Evolutionary conservation across 768 basidiomycete genomes (phyloP), one percentile per base, ranked within the genome.

Genomic region (Kwoniella heveanensis): DNA sequence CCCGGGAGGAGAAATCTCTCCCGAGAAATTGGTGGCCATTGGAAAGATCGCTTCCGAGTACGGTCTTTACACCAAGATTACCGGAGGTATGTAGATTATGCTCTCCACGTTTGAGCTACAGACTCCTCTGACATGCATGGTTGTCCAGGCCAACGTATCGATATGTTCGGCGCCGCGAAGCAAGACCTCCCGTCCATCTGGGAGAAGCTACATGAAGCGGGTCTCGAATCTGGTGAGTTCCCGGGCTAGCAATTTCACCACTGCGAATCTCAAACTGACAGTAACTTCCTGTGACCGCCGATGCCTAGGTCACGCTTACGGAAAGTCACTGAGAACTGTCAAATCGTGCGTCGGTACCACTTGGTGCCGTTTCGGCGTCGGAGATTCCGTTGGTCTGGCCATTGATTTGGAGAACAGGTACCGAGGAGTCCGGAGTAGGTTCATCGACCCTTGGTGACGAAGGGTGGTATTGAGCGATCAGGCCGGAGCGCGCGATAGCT

Each of bases 271-370:
- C n/a, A n/a, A n/a, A n/a, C n/a, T n/a, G n/a, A n/a, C n/a, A n/a
- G n/a, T 19, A 17, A 44, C 13, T 32, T 32, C 32, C 13, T 44
- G 39, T 44, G 39, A 44, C 10, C 24, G 19, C 32, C n/a, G n/a
- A n/a, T n/a, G n/a, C n/a, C 32, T 17, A 44, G 88, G 89, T 1
- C 88, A 89, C 70, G 89, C 87, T 0, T 90, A 90, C 72, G 88
- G 88, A 64, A 85, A 85, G 69, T 82, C 84, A 10, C 79, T 90
- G 37, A 82, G 88, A n/a, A 88, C 88, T 0, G 88, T 90, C 54
- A 90, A 90, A 79, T 86, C 85, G 0, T 90, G 89, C 69, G 88
- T 90, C 51, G 88, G 88, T n/a, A 86, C 85, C 0, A 85, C 82
- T 15, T 88, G 85, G 75, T 80, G 79, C 54, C 85, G 88, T 13